Conservation (phyloP, 129 eudicot genomes). For the Lactuca sativa region DNA sequence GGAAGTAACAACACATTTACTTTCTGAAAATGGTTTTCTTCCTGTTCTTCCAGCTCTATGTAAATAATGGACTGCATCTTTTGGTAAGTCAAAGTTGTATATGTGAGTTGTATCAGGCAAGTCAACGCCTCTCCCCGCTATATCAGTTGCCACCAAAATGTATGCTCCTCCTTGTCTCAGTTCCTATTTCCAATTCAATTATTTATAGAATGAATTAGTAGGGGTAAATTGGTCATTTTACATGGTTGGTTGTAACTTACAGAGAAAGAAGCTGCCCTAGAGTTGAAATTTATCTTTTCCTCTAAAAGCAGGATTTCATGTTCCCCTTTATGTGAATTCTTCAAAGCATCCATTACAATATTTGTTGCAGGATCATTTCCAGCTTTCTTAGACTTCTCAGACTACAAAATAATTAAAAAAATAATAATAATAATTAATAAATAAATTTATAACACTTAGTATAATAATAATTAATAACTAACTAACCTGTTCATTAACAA, state of each 20-base stretch:
- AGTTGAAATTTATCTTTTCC: constrained; percentile 75
- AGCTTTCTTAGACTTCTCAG: constrained; percentile 90
- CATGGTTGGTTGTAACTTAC: constrained; percentile 40
- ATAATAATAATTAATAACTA: constrained; percentile 23
- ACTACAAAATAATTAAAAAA: constrained; percentile 45
- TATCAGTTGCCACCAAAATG: constrained; percentile 89
- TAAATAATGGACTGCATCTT: constrained; percentile 81
- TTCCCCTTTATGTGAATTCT: constrained; percentile 49
- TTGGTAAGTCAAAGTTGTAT: constrained; percentile 92
- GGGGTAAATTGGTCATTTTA: constrained; percentile 22
- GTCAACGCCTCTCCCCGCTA: constrained; percentile 96
- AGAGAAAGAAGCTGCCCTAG: constrained; percentile 74
- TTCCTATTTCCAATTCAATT: constrained; percentile 46
- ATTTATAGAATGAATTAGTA: not conserved
- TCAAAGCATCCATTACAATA: constrained; percentile 56
- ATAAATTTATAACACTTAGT: constrained; percentile 1
- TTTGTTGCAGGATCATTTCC: constrained; percentile 68
- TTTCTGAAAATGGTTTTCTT: constrained; percentile 81
- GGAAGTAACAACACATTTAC: constrained; percentile 72
- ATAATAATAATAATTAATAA: constrained; percentile 5
- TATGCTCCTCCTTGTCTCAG: constrained; percentile 61
- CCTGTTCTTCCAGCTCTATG: constrained; percentile 99
- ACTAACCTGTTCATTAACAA: constrained; percentile 87
- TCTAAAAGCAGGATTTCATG: constrained; percentile 68
- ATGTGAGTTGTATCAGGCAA: constrained; percentile 93